Conservation (phyloP, 2,329 filamentous ascomycete genomes). For the Ceratocystis cubensis region DNA sequence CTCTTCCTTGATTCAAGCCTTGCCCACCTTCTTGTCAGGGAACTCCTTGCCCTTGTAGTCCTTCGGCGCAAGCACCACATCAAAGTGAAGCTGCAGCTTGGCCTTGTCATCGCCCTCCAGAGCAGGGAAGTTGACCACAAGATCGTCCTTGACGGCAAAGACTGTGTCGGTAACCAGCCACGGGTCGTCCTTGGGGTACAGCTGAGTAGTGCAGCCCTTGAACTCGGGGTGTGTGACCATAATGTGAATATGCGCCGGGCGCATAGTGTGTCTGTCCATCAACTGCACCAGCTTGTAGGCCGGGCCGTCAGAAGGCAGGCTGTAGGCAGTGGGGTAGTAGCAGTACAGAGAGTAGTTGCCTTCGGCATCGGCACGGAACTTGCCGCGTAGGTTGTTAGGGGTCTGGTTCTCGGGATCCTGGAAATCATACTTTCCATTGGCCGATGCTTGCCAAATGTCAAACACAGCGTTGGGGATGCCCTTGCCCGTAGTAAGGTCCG, state of each 20-base stretch:
- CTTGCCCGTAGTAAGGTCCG: conserved; percentile 51
- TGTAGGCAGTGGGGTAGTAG: conserved; percentile 61
- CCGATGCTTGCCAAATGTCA: conserved; percentile 66
- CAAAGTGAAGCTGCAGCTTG: conserved; percentile 32
- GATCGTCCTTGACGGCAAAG: conserved; percentile 42
- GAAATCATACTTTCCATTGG: conserved; percentile 66
- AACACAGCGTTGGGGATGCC: conserved; percentile 56
- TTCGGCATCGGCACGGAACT: conserved; percentile 58
- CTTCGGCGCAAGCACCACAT: conserved; percentile 35
- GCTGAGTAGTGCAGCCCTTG: conserved; percentile 61
- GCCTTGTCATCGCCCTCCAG: conserved; percentile 30
- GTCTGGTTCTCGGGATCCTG: conserved; percentile 59
- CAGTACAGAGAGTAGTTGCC: conserved; percentile 65
- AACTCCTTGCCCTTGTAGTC: conserved; percentile 30
- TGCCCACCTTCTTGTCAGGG: conserved; percentile 8
- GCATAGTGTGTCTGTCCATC: conserved; percentile 39
- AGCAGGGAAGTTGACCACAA: conserved; percentile 40
- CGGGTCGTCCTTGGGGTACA: conserved; percentile 57
- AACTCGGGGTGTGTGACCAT: conserved; percentile 51
- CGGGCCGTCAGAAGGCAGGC: conserved; percentile 51
- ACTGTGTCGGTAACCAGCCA: conserved; percentile 42
- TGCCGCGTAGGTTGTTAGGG: conserved; percentile 63
- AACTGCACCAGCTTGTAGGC: conserved; percentile 32
- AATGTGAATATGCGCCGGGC: conserved; percentile 40
- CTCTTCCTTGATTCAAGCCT: not conserved